Base-by-base conservation (phyloP, 140 eudicot genomes). In the Flaveria floridana region DNA sequence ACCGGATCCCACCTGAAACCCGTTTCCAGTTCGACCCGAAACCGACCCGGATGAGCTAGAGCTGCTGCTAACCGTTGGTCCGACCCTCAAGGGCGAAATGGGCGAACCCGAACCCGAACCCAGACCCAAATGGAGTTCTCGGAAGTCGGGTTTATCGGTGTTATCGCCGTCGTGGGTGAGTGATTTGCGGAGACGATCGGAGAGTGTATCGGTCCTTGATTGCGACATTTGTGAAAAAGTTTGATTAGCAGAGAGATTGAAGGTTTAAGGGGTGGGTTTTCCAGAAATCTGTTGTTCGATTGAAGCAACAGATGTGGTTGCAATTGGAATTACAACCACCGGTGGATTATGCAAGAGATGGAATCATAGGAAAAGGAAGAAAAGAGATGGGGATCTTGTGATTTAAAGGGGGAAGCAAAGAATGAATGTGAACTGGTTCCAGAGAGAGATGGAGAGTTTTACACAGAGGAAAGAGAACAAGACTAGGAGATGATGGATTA, bases 11-110 rank as follows among this genome's bases (percentile, higher is more conserved):
- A 2, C 65, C 2, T 74, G 73, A 12, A 62, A 77, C 25, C 70
- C 76, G 1, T 3, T 75, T 10, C 69, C 81, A 12, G 73, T 79
- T 26, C 84, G 86, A 41, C 91, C 98, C 25, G 97, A 85, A 34
- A 79, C 79, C 71, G 98, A 92, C 71, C 96, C 98, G 72, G 95
- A 89, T 7, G 96, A 89, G 69, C 96, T 85, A 2, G 97, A 91
- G 41, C 89, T 83, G 76, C 87, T 88, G 39, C 91, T 90, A 3
- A 85, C 76, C 61, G 87, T 72, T 1, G 81, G 81, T 46, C 81
- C 78, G 34, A 62, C 63, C 6, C 90, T 77, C 18, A 91, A 78
- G 2, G 94, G 87, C 23, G 97, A 91, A 65, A 91, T 86, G 50
- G 97, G 97, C 13, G 97, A 91, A 25, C 93, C 97, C 68, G 68